Evolutionary conservation across 495 filamentous ascomycete species (phyloP).

Genomic region (Glutinoglossum americanum): DNA sequence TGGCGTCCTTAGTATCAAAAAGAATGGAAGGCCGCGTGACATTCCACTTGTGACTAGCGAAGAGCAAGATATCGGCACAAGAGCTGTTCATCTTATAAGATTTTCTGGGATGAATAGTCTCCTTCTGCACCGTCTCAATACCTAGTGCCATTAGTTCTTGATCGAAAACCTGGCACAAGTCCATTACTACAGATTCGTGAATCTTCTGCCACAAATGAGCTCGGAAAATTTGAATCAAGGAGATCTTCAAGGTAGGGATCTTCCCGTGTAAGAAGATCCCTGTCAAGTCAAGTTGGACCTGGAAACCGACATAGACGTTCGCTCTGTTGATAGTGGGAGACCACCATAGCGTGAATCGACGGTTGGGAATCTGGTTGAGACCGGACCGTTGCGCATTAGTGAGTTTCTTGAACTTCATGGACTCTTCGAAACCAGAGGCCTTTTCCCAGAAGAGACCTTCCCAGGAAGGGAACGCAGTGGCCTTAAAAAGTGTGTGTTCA

Average conservation of each 20-base stretch:
- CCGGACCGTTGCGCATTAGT: constrained; percentile 96
- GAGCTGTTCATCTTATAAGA: constrained; percentile 99
- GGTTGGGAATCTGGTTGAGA: constrained; percentile 98
- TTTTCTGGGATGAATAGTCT: constrained; percentile 98
- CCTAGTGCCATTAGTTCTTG: constrained; percentile 91
- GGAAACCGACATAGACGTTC: constrained; percentile 88
- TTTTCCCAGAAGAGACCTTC: constrained; percentile 98
- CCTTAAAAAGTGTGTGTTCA: constrained; percentile 96
- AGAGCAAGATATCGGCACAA: constrained; percentile 93
- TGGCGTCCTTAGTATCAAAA: constrained; percentile 91
- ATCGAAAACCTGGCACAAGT: constrained; percentile 97
- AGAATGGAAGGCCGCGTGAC: constrained; percentile 81
- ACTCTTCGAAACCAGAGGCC: constrained; percentile 56
- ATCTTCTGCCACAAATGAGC: constrained; percentile 99
- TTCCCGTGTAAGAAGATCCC: constrained; percentile 99
- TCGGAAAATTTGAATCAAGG: constrained; percentile 97
- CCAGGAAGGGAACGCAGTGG: constrained; percentile 96
- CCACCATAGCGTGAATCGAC: constrained; percentile 99
- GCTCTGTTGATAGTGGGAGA: constrained; percentile 61
- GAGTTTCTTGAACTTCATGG: constrained; percentile 98
- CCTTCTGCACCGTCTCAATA: constrained; percentile 97
- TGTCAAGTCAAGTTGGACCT: constrained; percentile 94
- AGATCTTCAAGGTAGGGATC: constrained; percentile 97
- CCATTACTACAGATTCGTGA: constrained; percentile 98
- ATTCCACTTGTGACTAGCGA: constrained; percentile 98